Evolutionary conservation across 2,329 filamentous ascomycete species (phyloP).

Genomic region (Alternaria alternata): DNA sequence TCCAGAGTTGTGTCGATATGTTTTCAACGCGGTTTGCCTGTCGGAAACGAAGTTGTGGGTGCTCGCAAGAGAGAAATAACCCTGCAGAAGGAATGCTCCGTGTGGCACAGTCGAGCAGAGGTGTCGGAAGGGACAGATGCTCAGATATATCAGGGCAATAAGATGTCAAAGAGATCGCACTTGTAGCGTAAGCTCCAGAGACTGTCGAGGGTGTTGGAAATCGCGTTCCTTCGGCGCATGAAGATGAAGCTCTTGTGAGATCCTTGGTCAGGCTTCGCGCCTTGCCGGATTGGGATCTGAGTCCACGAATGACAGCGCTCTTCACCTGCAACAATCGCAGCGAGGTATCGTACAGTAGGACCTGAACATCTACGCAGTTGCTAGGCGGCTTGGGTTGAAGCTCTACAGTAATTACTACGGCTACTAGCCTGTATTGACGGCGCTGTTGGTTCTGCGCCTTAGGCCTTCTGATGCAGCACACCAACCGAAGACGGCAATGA

Average conservation of each 20-base stretch:
- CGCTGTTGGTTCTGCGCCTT: slow-evolving; percentile 1
- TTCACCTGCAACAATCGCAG: slow-evolving; percentile 9
- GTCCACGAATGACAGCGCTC: slow-evolving; percentile 20
- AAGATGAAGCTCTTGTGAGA: slow-evolving; percentile 35
- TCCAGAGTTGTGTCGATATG: neutral
- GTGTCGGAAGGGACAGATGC: slow-evolving; percentile 1
- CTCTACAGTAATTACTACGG: neutral
- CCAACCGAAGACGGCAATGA: slow-evolving; percentile 27
- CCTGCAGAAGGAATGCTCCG: slow-evolving; percentile 44
- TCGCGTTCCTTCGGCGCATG: slow-evolving; percentile 31
- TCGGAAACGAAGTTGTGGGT: slow-evolving; percentile 18
- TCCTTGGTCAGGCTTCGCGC: slow-evolving; percentile 21
- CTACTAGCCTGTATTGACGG: neutral
- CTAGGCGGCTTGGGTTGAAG: neutral
- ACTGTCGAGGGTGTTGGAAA: slow-evolving; percentile 29
- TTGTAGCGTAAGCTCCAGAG: slow-evolving; percentile 17
- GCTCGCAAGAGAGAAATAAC: slow-evolving; percentile 28
- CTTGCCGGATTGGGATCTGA: slow-evolving; percentile 16
- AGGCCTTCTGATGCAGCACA: slow-evolving; percentile 23
- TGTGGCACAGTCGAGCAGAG: slow-evolving; percentile 26
- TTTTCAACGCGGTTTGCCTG: slow-evolving; percentile 9
- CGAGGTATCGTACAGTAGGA: slow-evolving; percentile 2
- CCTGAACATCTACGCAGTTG: neutral
- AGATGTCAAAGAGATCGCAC: slow-evolving; percentile 1
- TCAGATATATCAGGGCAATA: slow-evolving; percentile 4